Conservation (phyloP, 805 yeast genomes). For the Lipomyces mesembrius region DNA sequence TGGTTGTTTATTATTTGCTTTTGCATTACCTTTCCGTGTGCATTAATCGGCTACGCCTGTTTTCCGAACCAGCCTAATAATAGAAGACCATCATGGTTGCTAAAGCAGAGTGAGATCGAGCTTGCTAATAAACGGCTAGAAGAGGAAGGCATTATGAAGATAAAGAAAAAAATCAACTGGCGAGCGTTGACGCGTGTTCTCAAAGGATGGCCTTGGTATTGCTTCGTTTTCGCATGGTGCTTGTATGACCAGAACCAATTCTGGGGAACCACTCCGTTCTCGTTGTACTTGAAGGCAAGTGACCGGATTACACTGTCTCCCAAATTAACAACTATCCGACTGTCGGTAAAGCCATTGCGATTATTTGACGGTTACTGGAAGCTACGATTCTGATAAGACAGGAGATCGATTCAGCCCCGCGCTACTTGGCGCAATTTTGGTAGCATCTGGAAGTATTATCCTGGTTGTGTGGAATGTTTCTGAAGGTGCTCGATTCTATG, state of each 20-base stretch:
- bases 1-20: conserved; percentile 67
- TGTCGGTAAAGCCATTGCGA: conserved; percentile 49
- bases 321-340: conserved; percentile 51
- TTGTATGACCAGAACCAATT: conserved; percentile 17
- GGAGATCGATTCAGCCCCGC: conserved; percentile 46
- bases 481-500: conserved; percentile 12
- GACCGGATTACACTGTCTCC: conserved; percentile 43
- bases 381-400: conserved; percentile 20
- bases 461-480: conserved; percentile 55
- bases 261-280: conserved; percentile 38
- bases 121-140: conserved; percentile 44
- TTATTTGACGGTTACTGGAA: conserved; percentile 40
- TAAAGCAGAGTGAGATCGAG: conserved; percentile 43
- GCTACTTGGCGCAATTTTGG: conserved; percentile 73
- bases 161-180: conserved; percentile 40
- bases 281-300: conserved; percentile 48
- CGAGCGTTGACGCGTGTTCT: conserved; percentile 45
- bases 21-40: conserved; percentile 47
- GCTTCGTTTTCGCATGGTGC: conserved; percentile 37
- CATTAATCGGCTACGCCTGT: conserved; percentile 48
- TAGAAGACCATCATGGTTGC: conserved; percentile 44
- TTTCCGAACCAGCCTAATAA: conserved; percentile 60
- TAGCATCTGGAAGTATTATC: conserved; percentile 70
- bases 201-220: conserved; percentile 45
- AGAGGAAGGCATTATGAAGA: conserved; percentile 39